Conservation (phyloP, 1,284 basidiomycete genomes). For the Paramarasmius palmivorus region DNA sequence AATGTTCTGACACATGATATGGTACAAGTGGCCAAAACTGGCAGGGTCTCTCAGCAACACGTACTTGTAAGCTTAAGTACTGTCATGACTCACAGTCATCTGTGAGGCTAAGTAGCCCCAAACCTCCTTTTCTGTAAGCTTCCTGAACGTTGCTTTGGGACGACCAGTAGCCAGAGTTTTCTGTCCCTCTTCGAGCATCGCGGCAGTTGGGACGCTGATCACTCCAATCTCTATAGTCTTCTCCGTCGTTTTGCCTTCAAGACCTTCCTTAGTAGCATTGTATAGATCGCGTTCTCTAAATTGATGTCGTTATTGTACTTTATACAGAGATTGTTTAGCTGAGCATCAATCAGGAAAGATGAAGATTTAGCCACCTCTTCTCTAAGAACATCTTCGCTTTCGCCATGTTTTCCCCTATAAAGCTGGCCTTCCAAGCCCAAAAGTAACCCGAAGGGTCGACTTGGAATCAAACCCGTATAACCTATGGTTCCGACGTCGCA, state of each 20-base stretch:
- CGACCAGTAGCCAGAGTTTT: constrained; percentile 74
- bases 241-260: constrained; percentile 99
- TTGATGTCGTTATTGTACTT: constrained; percentile 99
- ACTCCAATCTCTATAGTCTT: constrained; percentile 99
- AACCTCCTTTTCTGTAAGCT: constrained; percentile 92
- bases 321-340: constrained; percentile 15
- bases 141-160: constrained; percentile 87
- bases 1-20: no score
- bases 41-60: no score
- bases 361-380: constrained; percentile 77
- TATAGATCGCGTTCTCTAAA: constrained; percentile 98
- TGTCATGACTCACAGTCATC: constrained; percentile 19
- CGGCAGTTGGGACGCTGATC: constrained; percentile 81
- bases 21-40: no score
- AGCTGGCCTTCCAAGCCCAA: constrained; percentile 99
- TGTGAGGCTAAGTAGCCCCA: constrained; percentile 89
- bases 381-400: constrained; percentile 99
- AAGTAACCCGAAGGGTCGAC: constrained; percentile 98
- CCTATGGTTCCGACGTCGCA: no score
- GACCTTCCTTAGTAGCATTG: constrained; percentile 99
- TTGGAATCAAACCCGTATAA: no score
- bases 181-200: constrained; percentile 74
- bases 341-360: constrained; percentile 15
- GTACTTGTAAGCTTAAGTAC: neutral
- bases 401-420: constrained; percentile 99